Conservation (phyloP, 495 filamentous ascomycete species). For the Aspergillus saccharolyticus region DNA sequence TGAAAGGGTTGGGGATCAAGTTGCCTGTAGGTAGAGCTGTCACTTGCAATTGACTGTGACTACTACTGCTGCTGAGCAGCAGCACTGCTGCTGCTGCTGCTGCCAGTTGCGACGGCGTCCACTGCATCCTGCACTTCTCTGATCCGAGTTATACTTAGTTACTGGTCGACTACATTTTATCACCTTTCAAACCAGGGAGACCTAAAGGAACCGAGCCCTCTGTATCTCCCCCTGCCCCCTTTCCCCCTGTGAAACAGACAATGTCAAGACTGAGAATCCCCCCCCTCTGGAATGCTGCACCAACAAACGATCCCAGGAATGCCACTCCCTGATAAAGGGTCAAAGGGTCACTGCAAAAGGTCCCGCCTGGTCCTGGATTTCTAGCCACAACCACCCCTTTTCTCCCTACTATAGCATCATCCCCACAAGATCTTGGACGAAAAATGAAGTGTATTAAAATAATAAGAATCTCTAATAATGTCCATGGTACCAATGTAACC, state of each 20-base stretch:
- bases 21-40: neutral
- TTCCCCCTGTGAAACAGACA: no score
- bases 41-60: neutral
- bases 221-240: no score
- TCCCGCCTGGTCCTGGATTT: slow-evolving; percentile 2
- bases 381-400: slow-evolving; percentile 1
- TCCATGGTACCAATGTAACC: slow-evolving; percentile 3
- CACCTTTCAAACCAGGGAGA: no score
- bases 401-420: neutral
- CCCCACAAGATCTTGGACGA: neutral
- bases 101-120: neutral
- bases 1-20: neutral
- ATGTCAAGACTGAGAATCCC: slow-evolving; percentile 6
- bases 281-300: slow-evolving; percentile 9
- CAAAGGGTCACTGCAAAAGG: no score
- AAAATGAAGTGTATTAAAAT: slow-evolving; percentile 13
- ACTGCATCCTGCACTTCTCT: neutral
- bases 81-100: neutral
- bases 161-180: no score
- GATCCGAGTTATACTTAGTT: neutral
- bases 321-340: no score
- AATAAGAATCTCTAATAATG: slow-evolving; percentile 18
- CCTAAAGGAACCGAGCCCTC: no score
- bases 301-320: slow-evolving; percentile 2
- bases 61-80: neutral